A percentile compares a stretch with the other conserved stretches of the same genome.
phyloP scores from a whole-genome alignment of 2,329 filamentous ascomycete species.

The Apiospora malaysiana region DNA sequence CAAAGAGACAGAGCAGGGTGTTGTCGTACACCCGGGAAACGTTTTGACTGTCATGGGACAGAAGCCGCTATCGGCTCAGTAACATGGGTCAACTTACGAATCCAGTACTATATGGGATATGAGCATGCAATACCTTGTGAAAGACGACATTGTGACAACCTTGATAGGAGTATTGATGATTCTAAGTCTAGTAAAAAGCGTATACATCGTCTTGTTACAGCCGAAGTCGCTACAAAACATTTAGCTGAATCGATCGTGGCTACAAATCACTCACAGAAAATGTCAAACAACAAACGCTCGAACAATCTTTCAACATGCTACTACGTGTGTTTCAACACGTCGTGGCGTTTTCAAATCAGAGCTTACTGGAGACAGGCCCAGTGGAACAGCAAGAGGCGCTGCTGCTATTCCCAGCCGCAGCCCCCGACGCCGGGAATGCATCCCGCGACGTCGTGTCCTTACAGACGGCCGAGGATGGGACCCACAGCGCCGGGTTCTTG shows the following conservation, averaged over 20 bases:
- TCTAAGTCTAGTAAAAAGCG: too few species aligned
- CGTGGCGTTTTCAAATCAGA: background rate
- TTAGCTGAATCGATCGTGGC: too few species aligned
- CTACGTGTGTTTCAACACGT: background rate
- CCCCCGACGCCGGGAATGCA: constrained; percentile 4
- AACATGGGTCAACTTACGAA: too few species aligned
- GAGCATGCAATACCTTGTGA: background rate
- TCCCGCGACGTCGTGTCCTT: constrained; percentile 22
- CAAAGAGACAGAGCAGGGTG: background rate
- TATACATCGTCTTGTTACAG: too few species aligned
- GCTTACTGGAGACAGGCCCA: background rate
- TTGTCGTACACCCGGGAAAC: background rate
- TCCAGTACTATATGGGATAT: too few species aligned
- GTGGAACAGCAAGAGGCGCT: background rate
- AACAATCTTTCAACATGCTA: too few species aligned
- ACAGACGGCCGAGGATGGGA: constrained; percentile 22
- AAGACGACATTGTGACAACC: too few species aligned
- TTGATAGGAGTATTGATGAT: too few species aligned
- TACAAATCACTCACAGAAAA: too few species aligned
- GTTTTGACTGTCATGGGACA: background rate
- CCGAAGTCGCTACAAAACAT: too few species aligned
- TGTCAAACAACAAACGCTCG: too few species aligned
- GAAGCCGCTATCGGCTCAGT: background rate
- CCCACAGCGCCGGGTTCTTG: constrained; percentile 27
- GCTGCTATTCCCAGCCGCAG: background rate